Evolutionary conservation across 1,284 basidiomycete genomes (phyloP), one percentile per base, ranked within the genome.

Genomic region (Sporisorium iseilematis-ciliati): DNA sequence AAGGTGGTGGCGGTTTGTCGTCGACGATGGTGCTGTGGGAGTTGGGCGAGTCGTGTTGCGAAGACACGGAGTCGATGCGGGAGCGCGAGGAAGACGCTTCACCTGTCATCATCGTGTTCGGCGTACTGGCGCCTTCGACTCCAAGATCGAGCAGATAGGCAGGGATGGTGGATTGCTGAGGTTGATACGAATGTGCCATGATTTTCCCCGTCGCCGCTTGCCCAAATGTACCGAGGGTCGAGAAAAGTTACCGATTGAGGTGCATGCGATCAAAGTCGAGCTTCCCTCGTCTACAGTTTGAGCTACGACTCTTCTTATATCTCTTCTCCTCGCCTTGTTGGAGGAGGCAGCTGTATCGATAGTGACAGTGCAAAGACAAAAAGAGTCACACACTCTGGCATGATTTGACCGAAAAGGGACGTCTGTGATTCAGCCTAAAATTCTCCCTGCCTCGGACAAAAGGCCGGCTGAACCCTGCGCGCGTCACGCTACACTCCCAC

Each of bases 21-120:
- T 56, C 50, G 33, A 65, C 45, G 11, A 65, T 48, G 23, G 69
- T 72, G 46, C 51, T 54, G 51, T 20, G 55, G 7, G 62, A 57
- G 43, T 53, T n/a, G 43, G 53, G 65, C 21, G 55, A 62, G 41
- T 48, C 25, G 40, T 69, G 66, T 7, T 58, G 60, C 7, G 68
- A 71, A 1, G 68, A 65, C 11, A 38, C 18, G n/a, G 68, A 71
- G 42, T 65, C 58, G 51, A 63, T 62, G 14, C 63, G 63, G 7
- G 62, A 45, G 4, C 67, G 45, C 1, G 63, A 71, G 6, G 63
- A 65, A 14, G 62, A 61, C 3, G 58, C 50, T 46, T 57, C 58
- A 16, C 45, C 46, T 1, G 63, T 61, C 68, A 71, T 71, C 16
- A 25, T 57, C 12, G 53, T 54, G n/a, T 62, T 61, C 3, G 68